These are phyloP conservation scores for Helenozyma rhizophorensis DNA, from an alignment of 805 yeast species.

Conservation along the genomic window DNA sequence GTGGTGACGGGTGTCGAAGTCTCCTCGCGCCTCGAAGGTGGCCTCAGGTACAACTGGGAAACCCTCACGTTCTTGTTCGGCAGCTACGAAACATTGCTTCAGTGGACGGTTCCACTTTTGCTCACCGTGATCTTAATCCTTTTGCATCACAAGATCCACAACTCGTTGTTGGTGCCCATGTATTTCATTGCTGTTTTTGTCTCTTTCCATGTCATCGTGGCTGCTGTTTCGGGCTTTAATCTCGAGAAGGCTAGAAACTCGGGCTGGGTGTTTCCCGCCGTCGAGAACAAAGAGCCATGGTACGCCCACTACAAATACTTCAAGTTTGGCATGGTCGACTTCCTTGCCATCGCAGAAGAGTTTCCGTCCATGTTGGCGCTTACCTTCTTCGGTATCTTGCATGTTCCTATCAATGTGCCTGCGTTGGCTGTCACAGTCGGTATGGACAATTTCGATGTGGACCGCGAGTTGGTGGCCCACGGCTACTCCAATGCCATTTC, in stretches of 20 bases:
- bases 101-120: conserved; percentile 66
- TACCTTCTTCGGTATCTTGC: conserved; percentile 92
- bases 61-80: conserved; percentile 53
- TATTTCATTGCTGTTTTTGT: conserved; percentile 71
- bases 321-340: conserved; percentile 66
- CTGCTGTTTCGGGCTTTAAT: conserved; percentile 61
- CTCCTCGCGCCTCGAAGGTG: conserved; percentile 73
- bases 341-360: conserved; percentile 63
- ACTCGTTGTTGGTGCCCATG: conserved; percentile 74
- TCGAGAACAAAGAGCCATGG: conserved; percentile 76
- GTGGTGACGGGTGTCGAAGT: conserved; percentile 90
- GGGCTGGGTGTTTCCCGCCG: conserved; percentile 84
- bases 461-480: conserved; percentile 90
- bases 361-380: conserved; percentile 93
- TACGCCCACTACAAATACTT: conserved; percentile 75
- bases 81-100: conserved; percentile 23
- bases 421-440: conserved; percentile 90
- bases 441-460: conserved; percentile 84
- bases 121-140: conserved; percentile 59
- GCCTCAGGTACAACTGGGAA: conserved; percentile 56
- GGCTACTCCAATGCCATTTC: conserved; percentile 86
- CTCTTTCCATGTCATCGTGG: conserved; percentile 64
- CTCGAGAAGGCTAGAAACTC: conserved; percentile 55
- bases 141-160: conserved; percentile 50
- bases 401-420: conserved; percentile 97